Evolutionary conservation across 192 early-diverging fungal species (phyloP).

Genomic region (Jimgerdemannia lactiflua): DNA sequence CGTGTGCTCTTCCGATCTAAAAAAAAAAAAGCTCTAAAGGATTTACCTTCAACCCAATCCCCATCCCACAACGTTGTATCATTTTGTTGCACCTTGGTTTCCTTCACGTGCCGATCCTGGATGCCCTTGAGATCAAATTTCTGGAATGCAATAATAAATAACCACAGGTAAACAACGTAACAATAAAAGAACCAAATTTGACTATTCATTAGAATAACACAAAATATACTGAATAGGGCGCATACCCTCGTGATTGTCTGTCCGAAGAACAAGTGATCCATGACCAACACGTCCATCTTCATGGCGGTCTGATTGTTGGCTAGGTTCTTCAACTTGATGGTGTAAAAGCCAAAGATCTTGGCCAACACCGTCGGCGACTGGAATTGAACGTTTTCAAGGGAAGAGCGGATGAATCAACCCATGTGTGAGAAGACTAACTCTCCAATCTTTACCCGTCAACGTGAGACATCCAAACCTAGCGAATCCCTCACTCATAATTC

Average conservation of each 20-base stretch:
- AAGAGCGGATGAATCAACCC: conserved; percentile 1
- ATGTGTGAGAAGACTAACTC: conserved; percentile 1
- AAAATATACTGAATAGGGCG: neutral
- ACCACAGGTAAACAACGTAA: neutral
- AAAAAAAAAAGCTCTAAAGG: neutral
- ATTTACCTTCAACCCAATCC: conserved; percentile 67
- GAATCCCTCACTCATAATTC: neutral
- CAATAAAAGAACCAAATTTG: neutral
- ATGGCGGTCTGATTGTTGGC: conserved; percentile 58
- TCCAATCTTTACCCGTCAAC: conserved; percentile 17
- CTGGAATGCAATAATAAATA: conserved; percentile 26
- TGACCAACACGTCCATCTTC: conserved; percentile 87
- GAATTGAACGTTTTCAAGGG: neutral
- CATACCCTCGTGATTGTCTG: conserved; percentile 61
- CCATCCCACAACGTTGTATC: conserved; percentile 63
- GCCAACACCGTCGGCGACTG: conserved; percentile 71
- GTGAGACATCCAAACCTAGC: neutral
- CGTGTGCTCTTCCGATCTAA: too few relatives aligned
- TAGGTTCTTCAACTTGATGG: conserved; percentile 75
- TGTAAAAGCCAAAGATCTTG: conserved; percentile 91
- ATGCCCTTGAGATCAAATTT: conserved; percentile 80
- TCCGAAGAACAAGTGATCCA: conserved; percentile 92
- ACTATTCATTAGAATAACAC: conserved; percentile 6
- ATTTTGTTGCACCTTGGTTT: conserved; percentile 27
- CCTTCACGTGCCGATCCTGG: conserved; percentile 53